Evolutionary conservation across 2,329 filamentous ascomycete species (phyloP).

Genomic region (Talaromyces sp.): DNA sequence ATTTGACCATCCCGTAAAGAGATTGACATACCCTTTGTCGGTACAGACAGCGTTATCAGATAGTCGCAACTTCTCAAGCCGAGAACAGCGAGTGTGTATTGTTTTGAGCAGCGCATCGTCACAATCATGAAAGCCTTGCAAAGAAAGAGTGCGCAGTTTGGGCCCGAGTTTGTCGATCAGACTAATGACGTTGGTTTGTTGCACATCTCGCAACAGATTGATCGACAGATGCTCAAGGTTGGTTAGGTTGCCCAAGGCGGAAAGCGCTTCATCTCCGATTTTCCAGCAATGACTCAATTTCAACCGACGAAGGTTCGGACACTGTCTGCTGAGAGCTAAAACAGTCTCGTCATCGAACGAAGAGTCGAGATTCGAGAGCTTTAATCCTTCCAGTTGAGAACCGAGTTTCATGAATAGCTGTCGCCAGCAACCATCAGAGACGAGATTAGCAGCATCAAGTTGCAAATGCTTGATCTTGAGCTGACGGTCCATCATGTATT

Average conservation of each 20-base stretch:
- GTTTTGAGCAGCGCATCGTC: constrained; percentile 68
- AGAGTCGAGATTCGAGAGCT: constrained; percentile 79
- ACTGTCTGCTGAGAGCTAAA: constrained; percentile 58
- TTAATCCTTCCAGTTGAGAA: constrained; percentile 61
- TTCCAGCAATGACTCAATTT: constrained; percentile 80
- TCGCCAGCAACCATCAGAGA: constrained; percentile 73
- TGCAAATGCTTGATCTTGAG: constrained; percentile 69
- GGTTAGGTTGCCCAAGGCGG: constrained; percentile 59
- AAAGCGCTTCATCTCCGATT: constrained; percentile 63
- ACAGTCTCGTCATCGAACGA: constrained; percentile 73
- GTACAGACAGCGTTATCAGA: constrained; percentile 72
- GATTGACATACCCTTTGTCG: constrained; percentile 66
- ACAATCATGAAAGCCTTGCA: constrained; percentile 64
- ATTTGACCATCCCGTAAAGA: constrained; percentile 77
- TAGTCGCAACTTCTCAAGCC: constrained; percentile 74
- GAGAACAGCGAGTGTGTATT: constrained; percentile 67
- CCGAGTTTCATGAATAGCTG: constrained; percentile 67
- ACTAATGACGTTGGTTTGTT: constrained; percentile 56
- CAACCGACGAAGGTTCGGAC: constrained; percentile 67
- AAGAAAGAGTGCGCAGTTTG: constrained; percentile 71
- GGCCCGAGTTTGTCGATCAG: constrained; percentile 62
- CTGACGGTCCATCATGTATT: constrained; percentile 73
- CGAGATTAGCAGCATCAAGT: constrained; percentile 78
- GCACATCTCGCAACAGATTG: constrained; percentile 58
- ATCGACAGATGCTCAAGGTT: constrained; percentile 73